Base-by-base conservation (phyloP, 164 flowering plant species). In the Akebia trifoliata region DNA sequence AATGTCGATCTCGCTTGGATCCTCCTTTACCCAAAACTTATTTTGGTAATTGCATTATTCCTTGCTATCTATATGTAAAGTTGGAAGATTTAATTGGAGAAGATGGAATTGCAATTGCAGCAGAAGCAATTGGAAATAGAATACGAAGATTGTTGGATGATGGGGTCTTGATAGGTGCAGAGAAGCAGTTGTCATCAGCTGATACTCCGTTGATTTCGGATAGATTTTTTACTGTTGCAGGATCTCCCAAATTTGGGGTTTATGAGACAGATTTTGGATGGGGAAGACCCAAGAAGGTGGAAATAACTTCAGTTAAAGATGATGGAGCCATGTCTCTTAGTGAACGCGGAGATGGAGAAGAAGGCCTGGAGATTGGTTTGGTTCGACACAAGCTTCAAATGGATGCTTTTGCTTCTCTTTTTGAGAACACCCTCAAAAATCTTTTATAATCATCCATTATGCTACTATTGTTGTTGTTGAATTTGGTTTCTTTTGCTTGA, bases 1-100 rank as follows among this genome's bases (percentile, higher is more conserved):
- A 74, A 6, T 64, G 43, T 12, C 39, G 77, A 15, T 7, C 56
- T 10, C 61, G 74, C 2, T 22, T 72, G n/a, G 55, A 65, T 5
- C 75, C 73, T 64, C 4, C 34, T 56, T 46, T 20, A n/a, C 45
- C 26, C 42, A 17, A 0, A 24, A 54, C n/a, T 6, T 54, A 54
- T 25, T 54, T 54, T 22, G 54, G 54, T 6, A 50, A 50, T 18
- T 50, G 54, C 29, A 10, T 3, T 15, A 24, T 9, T 3, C 7
- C 36, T 20, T 29, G 48, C 0, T 4, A 20, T n/a, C 21, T 39
- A 1, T 4, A 1, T 0, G 64, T 36, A 3, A 56, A 11, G 17
- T 54, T 45, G 36, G 14, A 12, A n/a, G 60, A 71, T 10, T n/a
- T 50, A 31, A 18, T 50, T 12, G 54, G 34, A n/a, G 54, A 54